Evolutionary conservation across 2,329 filamentous ascomycete genomes (phyloP), one percentile per base, ranked within the genome.

Genomic region (Byssochlamys sp.): DNA sequence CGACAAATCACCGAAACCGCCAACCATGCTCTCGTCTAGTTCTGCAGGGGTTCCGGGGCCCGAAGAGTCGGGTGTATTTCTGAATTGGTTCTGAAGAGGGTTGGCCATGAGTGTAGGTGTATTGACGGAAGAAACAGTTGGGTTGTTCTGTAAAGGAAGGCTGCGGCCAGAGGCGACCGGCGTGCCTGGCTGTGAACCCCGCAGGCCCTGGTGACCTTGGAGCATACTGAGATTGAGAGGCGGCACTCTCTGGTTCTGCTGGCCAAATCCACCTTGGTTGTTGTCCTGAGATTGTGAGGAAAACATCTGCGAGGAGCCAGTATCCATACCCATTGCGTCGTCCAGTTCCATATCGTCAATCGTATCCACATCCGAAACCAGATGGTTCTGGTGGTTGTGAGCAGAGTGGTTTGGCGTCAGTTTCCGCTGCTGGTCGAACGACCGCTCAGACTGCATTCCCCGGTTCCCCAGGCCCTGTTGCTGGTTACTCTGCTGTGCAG

Each of bases 271-370:
- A 57, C 79, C 77, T 65, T 88, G 85, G 51, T 86, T 81, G 24
- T 84, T 83, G 67, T 88, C 84, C 65, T 89, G 87, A 66, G 89
- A 84, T 35, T 84, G 82, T 62, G 83, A 79, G 54, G 86, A 71
- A 59, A 74, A 77, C 57, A 75, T 59, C 60, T 76, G 66, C 53
- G 71, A 65, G 55, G 71, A 61, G 60, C 71, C 57, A 57, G 66
- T 60, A 67, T 78, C 64, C 64, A 77, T 68, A 59, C 84, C 85
- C 53, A 89, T 80, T 6, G 85, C 82, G 65, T 96, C 91, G 68
- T 97, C 92, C 87, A 97, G 89, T 68, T 97, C 92, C 92, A 97
- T 96, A 68, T 95, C 90, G 55, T 90, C 91, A 29, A 95, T 84
- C 19, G 89, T 85, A 67, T 95, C 91, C 78, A 95, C 85, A 60